Evolutionary conservation across 2,329 filamentous ascomycete genomes (phyloP), one percentile per base, ranked within the genome.

Genomic region (Aspergillus candidus): DNA sequence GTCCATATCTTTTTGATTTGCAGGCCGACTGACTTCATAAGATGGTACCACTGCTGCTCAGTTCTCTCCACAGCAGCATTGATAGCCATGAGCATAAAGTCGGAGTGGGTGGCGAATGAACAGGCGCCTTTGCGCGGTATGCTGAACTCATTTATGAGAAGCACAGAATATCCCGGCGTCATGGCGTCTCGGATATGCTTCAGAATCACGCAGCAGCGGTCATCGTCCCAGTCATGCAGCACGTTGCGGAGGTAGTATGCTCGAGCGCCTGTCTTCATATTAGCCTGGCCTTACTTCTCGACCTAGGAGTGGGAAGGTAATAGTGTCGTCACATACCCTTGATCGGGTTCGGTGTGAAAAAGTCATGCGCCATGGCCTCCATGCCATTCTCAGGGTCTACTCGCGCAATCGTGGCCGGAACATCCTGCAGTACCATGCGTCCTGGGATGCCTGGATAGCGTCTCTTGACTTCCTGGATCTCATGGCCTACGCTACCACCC

Each of bases 61-160:
- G 41, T 47, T 5, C 45, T 33, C 32, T 44, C 45, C 17, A 44
- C 41, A 8, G 37, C 45, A 11, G 32, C 8, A 8, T 44, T 44
- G 13, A 37, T 44, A 3, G 38, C 45, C 45, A 44, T 47, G 27
- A 38, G 34, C 4, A 41, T 17, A 6, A 47, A 44, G 32, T 44
- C 45, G 11, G 32, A n/a, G 22, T 35, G 29, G 1, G 41, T 41
- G 11, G 44, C 37, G 34, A 44, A 47, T n/a, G 34, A 34, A 1
- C 32, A 34, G 10, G 41, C 45, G 8, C 40, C 18, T n/a, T 41
- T 33, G 5, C 38, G 41, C 15, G 32, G 33, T 4, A 44, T 30
- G 18, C 43, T 37, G 11, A 40, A 38, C 5, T 44, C 41, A 27
- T 38, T 37, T 2, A 47, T 8, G n/a, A 47, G 18, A 31, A 44